Percentiles rank a stretch among this genome's conserved stretches.
phyloP scores from a whole-genome alignment of 495 filamentous ascomycete genomes.

The Aspergillus egyptiacus region DNA sequence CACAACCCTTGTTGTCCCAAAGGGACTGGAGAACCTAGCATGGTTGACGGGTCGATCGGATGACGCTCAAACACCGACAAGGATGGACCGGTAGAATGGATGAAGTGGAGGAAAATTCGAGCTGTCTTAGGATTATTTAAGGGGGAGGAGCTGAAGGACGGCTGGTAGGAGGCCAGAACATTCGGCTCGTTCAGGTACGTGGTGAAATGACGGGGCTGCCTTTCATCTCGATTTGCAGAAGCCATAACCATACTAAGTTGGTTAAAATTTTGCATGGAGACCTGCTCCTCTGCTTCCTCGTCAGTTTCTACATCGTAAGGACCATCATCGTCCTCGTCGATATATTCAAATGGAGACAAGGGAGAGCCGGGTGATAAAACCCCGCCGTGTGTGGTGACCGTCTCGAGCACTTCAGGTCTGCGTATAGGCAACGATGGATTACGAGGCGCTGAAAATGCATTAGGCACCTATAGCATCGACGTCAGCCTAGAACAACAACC shows the following conservation, averaged over 20 bases:
- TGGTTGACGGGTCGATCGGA: conserved; percentile 67
- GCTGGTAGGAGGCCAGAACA: conserved; percentile 71
- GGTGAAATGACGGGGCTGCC: conserved; percentile 53
- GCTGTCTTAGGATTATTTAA: conserved; percentile 78
- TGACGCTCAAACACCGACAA: conserved; percentile 85
- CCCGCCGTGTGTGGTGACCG: background rate
- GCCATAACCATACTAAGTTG: conserved; percentile 41
- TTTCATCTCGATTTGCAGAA: conserved; percentile 46
- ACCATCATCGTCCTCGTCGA: conserved; percentile 51
- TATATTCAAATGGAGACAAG: conserved; percentile 22
- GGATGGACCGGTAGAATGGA: conserved; percentile 80
- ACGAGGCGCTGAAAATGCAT: background rate
- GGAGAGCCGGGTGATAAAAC: conserved; percentile 1
- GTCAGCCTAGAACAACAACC: background rate
- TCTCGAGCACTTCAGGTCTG: conserved; percentile 6
- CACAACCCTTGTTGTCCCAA: conserved; percentile 71
- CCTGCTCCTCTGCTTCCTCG: conserved; percentile 55
- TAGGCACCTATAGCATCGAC: background rate
- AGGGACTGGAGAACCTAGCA: conserved; percentile 62
- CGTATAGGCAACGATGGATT: background rate
- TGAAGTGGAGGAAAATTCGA: conserved; percentile 86
- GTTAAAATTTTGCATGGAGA: conserved; percentile 50
- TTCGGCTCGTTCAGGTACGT: conserved; percentile 62
- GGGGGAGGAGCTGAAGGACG: conserved; percentile 69
- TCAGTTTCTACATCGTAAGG: conserved; percentile 62